Base-by-base conservation (phyloP, 140 eudicot species). In the Ambrosia hybrid region DNA sequence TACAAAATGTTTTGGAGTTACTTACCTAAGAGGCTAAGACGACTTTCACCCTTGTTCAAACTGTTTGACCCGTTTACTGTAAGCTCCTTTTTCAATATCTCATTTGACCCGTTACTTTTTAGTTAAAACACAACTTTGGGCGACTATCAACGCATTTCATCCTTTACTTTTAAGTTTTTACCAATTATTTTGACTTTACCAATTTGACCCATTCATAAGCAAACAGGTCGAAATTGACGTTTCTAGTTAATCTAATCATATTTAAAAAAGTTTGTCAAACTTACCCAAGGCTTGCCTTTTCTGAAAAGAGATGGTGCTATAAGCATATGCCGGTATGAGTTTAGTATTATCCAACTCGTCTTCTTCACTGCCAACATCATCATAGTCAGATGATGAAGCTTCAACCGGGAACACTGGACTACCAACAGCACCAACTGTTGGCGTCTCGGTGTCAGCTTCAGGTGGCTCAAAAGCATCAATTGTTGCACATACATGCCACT, bases 401-500 rank as follows among this genome's bases (percentile, higher is more conserved):
- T 74, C 87, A 67, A n/a, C n/a, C n/a, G 75, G 83, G 58, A 83
- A 74, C 9, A 51, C 70, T 16, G 64, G 81, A 51, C 11, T 59
- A 37, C 65, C 49, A 30, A 38, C 56, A 45, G 34, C 59, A 59
- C 57, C 75, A 12, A 73, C 37, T 1, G 83, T 81, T 9, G 92
- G 90, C 8, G 92, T 81, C 57, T 86, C 99, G 0, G 67, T 79
- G 4, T 79, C 83, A 30, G 71, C 72, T 37, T 94, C 95, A 0
- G 83, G 83, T 66, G 88, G 11, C 62, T 82, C 92, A 26, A 91
- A 95, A 5, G 85, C 70, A 51, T 86, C 94, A 7, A 95, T 85
- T 38, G 97, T 88, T 38, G 96, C 95, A 65, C 96, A 88, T 4
- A 85, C 96, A 49, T 95, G 96, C 99, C 99, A 95, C 82, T 88